These are phyloP conservation scores for Scedosporium dehoogii DNA, from an alignment of 2,329 filamentous ascomycete genomes.

Conservation along the genomic window DNA sequence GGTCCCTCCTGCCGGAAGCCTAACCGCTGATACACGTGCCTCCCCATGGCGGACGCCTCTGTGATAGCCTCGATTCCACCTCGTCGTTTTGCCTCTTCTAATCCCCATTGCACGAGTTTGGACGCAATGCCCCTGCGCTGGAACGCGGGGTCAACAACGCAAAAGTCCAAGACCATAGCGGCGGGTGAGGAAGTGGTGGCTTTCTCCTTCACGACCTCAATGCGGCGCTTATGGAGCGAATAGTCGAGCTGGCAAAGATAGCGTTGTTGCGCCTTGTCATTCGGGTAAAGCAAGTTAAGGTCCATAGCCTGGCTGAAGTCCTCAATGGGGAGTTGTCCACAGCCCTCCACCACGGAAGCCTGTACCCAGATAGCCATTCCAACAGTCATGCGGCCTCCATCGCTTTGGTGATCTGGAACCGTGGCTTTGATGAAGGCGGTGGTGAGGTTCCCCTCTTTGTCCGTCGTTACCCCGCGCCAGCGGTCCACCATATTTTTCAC, in stretches of 20 bases:
- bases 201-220: slow-evolving; percentile 30
- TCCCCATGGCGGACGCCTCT: slow-evolving; percentile 39
- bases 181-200: slow-evolving; percentile 28
- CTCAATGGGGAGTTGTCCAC: slow-evolving; percentile 29
- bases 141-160: slow-evolving; percentile 41
- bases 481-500: slow-evolving; percentile 28
- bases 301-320: slow-evolving; percentile 21
- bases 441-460: slow-evolving; percentile 35
- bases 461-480: slow-evolving; percentile 26
- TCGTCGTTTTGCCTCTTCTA: slow-evolving; percentile 28
- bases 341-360: slow-evolving; percentile 34
- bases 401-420: slow-evolving; percentile 22
- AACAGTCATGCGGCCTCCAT: slow-evolving; percentile 23
- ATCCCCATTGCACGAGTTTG: slow-evolving; percentile 35
- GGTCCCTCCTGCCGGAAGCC: slow-evolving; percentile 31
- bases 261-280: slow-evolving; percentile 31
- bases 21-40: slow-evolving; percentile 32
- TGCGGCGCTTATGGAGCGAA: slow-evolving; percentile 32
- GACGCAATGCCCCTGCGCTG: slow-evolving; percentile 39
- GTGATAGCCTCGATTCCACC: slow-evolving; percentile 31
- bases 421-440: slow-evolving; percentile 45
- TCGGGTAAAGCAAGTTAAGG: slow-evolving; percentile 29
- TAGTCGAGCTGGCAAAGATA: slow-evolving; percentile 33
- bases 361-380: slow-evolving; percentile 48
- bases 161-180: slow-evolving; percentile 39